A percentile compares a stretch with the other conserved stretches of the same genome.
Conservation (phyloP, 2,329 filamentous ascomycete species). For the Plectosphaerella plurivora region DNA sequence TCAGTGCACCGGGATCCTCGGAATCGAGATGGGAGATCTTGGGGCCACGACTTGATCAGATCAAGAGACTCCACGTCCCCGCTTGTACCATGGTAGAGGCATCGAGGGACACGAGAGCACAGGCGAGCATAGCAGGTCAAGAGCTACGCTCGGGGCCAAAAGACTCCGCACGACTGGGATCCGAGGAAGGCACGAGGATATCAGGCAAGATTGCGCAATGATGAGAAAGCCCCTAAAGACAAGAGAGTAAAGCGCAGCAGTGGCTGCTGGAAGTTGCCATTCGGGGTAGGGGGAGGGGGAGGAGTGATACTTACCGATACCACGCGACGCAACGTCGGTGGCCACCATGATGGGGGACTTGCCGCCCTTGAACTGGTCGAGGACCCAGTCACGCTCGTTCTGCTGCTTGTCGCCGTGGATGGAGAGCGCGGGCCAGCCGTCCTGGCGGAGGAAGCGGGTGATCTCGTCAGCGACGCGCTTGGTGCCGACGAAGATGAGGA, state of each 20-base stretch:
- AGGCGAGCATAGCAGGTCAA: constrained; percentile 64
- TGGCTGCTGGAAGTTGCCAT: constrained; percentile 55
- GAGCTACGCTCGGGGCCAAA: constrained; percentile 70
- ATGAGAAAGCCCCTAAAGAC: constrained; percentile 73
- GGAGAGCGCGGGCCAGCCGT: constrained; percentile 91
- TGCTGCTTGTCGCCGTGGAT: constrained; percentile 99
- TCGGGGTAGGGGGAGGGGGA: constrained; percentile 36
- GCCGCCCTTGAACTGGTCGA: constrained; percentile 99
- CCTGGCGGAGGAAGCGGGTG: constrained; percentile 92
- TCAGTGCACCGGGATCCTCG: constrained; percentile 52
- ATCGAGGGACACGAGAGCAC: constrained; percentile 69
- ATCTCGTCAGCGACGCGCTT: constrained; percentile 98
- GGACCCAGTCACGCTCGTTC: constrained; percentile 98
- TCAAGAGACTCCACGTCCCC: constrained; percentile 78
- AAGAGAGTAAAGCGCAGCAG: constrained; percentile 85
- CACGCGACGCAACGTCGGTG: constrained; percentile 98
- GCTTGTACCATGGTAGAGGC: constrained; percentile 59
- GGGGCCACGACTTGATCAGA: constrained; percentile 63
- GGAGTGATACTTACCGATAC: constrained; percentile 89
- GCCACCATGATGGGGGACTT: constrained; percentile 99
- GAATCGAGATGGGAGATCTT: constrained; percentile 47
- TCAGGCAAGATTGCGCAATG: constrained; percentile 90
- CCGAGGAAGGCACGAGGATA: constrained; percentile 75
- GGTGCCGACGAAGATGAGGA: constrained; percentile 87
- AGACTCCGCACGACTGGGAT: constrained; percentile 79